These are phyloP conservation scores for Chloris gayana DNA, from an alignment of 176 grass and related monocot genomes.

Conservation along the genomic window DNA sequence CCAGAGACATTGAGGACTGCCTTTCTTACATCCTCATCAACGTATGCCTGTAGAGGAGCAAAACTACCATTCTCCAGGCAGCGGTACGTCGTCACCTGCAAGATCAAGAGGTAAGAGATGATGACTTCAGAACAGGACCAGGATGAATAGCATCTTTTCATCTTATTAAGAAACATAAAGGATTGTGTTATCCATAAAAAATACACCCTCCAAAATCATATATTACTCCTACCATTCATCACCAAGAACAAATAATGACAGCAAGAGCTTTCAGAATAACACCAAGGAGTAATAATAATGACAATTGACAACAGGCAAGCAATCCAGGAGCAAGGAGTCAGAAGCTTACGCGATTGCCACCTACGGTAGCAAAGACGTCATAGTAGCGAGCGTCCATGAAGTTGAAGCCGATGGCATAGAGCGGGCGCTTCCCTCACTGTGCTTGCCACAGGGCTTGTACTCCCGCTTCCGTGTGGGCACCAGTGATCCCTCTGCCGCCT, in stretches of 20 bases:
- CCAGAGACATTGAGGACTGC: not conserved
- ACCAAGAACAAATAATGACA: not conserved
- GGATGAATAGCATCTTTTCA: not conserved
- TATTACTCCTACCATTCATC: not conserved
- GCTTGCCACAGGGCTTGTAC: constrained; percentile 74
- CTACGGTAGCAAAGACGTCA: constrained; percentile 81
- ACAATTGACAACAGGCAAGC: not conserved
- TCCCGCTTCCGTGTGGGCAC: constrained; percentile 60
- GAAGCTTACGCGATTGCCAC: constrained; percentile 59
- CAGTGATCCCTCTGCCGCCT: constrained; percentile 64
- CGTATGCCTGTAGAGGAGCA: constrained; percentile 73
- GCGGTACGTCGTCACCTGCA: constrained; percentile 79
- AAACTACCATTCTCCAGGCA: constrained; percentile 76
- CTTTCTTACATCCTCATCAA: constrained; percentile 86
- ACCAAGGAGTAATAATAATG: not conserved
- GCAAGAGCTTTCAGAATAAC: not conserved
- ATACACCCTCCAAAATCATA: not conserved
- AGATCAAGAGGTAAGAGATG: constrained; percentile 12
- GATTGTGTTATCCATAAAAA: not conserved
- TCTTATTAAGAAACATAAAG: not conserved
- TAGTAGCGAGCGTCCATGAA: constrained; percentile 87
- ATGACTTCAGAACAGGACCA: not conserved
- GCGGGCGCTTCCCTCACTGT: constrained; percentile 72
- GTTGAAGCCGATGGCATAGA: constrained; percentile 95
- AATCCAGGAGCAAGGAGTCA: not conserved